Base-by-base conservation (phyloP, 2,329 filamentous ascomycete genomes). In the Penicillium sp. region DNA sequence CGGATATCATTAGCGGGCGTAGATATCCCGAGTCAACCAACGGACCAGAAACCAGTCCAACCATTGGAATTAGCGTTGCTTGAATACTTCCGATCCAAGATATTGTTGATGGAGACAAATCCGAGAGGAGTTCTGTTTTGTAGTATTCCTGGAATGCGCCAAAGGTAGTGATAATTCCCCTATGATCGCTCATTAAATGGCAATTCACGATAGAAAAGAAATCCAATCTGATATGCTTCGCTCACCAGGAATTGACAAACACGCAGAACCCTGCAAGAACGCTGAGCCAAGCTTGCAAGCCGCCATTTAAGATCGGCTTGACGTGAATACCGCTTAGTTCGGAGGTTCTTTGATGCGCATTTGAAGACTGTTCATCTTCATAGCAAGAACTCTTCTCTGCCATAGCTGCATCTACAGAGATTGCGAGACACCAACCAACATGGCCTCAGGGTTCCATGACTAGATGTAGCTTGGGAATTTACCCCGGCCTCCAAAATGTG, bases 61-160 rank as follows among this genome's bases (percentile, higher is more conserved):
- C 70, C 47, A 75, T 70, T 33, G 79, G 69, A 21, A 81, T 71
- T 15, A 81, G 63, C 47, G 79, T 78, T 13, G 72, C 71, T 46
- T 78, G 76, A 15, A 78, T 61, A 6, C 75, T 74, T 36, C 77
- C 76, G 23, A 80, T 75, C 72, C 76, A 79, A 16, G 77, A 77
- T 51, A 81, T 76, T 3, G 68, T 45, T n/a, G 75, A 79, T 9
- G 74, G 68, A 1, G 69, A 62, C 50, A 68, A 53, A 33, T 60
- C 52, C 31, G 64, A 56, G 3, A 78, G 66, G 1, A 75, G 63
- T 3, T 55, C 61, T 4, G 64, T 69, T 43, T 73, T 69, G 64
- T 81, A 81, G 56, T 76, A 80, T 18, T 72, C 71, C 54, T 81
- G 76, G 51, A 77, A 81, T 12, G 75, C 72, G 8, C 79, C 78